A percentile compares a stretch with the other conserved stretches of the same genome.
These are phyloP conservation scores for Ophiocordyceps camponoti-floridani DNA, from an alignment of 2,329 filamentous ascomycete genomes.

Conservation along the genomic window DNA sequence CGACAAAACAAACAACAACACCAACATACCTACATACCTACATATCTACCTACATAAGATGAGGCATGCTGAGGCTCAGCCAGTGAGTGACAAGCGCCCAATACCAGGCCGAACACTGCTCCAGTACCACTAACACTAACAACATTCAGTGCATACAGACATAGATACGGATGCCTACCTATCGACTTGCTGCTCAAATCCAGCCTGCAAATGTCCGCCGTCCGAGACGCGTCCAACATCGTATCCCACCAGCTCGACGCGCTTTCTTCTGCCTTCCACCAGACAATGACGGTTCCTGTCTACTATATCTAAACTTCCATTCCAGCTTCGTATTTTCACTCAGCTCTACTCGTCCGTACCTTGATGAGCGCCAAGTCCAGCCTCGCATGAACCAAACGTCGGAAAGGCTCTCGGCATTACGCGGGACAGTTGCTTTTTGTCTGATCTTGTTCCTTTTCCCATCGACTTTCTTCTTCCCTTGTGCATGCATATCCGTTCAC, in stretches of 20 bases:
- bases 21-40: not conserved
- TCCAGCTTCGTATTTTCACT: not conserved
- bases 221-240: no score
- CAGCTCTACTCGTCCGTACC: not conserved
- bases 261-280: no score
- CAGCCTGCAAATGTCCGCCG: no score
- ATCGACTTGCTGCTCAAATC: no score
- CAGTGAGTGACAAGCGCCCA: no score
- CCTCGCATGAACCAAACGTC: not conserved
- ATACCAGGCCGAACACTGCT: no score
- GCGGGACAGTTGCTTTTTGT: not conserved
- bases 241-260: no score
- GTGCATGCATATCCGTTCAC: not conserved
- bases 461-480: not conserved
- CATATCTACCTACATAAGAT: no score
- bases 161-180: no score
- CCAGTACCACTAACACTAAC: no score
- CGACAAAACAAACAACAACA: not conserved
- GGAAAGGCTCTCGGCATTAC: not conserved
- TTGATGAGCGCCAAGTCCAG: not conserved
- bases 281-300: not conserved
- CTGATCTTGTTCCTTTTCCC: not conserved
- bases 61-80: no score
- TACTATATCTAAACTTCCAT: not conserved
- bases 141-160: no score